Conservation (phyloP, 1,284 basidiomycete genomes). For the Naganishia cerealis region DNA sequence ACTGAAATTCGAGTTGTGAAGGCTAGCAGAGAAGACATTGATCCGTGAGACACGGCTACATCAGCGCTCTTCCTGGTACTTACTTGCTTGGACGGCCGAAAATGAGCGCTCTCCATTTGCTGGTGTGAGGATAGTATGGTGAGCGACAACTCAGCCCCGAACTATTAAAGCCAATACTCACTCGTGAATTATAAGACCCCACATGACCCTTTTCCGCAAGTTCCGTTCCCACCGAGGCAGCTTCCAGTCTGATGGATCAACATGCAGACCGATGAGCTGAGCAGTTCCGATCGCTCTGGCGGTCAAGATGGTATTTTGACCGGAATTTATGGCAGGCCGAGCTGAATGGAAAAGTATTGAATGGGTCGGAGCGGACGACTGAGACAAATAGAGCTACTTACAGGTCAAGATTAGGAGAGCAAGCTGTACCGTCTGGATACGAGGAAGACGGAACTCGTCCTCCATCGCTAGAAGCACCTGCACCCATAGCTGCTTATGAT, state of each 20-base stretch:
- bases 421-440: constrained; percentile 44
- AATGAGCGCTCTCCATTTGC: constrained; percentile 43
- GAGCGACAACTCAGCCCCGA: not conserved
- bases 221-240: constrained; percentile 49
- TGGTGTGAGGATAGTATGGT: not conserved
- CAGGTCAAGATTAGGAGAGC: constrained; percentile 42
- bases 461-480: constrained; percentile 43
- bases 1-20: constrained; percentile 38
- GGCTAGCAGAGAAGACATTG: constrained; percentile 13
- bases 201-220: constrained; percentile 48
- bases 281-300: constrained; percentile 44
- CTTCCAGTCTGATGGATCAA: constrained; percentile 48
- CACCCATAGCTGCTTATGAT: constrained; percentile 44
- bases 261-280: constrained; percentile 48
- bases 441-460: constrained; percentile 47
- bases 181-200: constrained; percentile 47
- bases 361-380: not conserved
- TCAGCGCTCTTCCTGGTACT: constrained; percentile 2
- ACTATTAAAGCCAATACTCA: not conserved
- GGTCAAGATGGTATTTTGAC: constrained; percentile 32
- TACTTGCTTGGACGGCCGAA: constrained; percentile 46
- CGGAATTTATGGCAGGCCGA: constrained; percentile 32
- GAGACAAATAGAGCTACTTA: not conserved
- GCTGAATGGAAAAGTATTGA: not conserved
- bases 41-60: rapidly evolving